phyloP scores from a whole-genome alignment of 805 yeast genomes.

The Candida maris region DNA sequence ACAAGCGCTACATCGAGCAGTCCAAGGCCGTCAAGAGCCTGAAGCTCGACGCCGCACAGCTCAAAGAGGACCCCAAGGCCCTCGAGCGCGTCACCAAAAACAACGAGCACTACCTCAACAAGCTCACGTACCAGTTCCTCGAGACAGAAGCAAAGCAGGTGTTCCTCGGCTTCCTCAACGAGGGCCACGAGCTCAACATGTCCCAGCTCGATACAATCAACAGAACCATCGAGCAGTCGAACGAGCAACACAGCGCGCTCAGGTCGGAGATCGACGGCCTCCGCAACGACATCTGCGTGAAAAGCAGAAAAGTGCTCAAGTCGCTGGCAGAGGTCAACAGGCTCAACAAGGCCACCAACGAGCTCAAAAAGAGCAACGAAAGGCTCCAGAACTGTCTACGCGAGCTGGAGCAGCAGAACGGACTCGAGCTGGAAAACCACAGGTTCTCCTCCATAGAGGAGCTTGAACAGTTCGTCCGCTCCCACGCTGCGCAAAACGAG shows the following conservation, averaged over 20 bases:
- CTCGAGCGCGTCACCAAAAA: conserved; percentile 16
- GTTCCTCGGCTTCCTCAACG: conserved; percentile 52
- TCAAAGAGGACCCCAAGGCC: conserved; percentile 16
- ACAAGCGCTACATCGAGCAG: conserved; percentile 17
- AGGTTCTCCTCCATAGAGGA: conserved; percentile 29
- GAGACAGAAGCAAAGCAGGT: conserved; percentile 72
- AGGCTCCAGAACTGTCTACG: conserved; percentile 27
- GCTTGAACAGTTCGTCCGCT: conserved; percentile 27
- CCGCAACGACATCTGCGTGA: conserved; percentile 16
- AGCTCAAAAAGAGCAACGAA: conserved; percentile 15
- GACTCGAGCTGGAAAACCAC: conserved; percentile 23
- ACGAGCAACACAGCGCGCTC: conserved; percentile 10
- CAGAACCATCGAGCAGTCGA: conserved; percentile 15
- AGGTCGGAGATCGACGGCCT: conserved; percentile 17
- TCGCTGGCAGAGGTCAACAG: conserved; percentile 31
- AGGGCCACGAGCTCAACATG: conserved; percentile 24
- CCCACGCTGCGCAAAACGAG: conserved; percentile 18
- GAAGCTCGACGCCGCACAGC: conserved; percentile 11
- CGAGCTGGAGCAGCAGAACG: conserved; percentile 22
- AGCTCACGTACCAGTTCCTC: conserved; percentile 59
- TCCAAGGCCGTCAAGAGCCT: conserved; percentile 14
- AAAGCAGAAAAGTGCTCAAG: conserved; percentile 19
- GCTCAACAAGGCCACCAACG: conserved; percentile 26
- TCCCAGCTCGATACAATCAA: conserved; percentile 21
- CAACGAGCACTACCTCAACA: conserved; percentile 43